Evolutionary conservation across 75 land plant genomes (phyloP).

Genomic region (Selaginella moellendorffii): DNA sequence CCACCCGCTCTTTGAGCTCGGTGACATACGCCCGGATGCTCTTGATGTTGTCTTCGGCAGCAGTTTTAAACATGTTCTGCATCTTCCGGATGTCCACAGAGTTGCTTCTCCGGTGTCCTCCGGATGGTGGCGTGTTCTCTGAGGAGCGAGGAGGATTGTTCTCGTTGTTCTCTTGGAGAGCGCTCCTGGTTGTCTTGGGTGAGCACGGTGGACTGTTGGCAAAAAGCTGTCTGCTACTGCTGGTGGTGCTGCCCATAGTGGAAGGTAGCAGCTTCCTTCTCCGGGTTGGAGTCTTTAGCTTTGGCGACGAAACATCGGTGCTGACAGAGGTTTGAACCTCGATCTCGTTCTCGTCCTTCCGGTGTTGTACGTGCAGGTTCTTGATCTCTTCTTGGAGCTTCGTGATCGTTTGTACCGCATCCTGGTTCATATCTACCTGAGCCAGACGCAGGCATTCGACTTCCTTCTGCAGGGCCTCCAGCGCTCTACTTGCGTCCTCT

Average conservation of each 20-base stretch:
- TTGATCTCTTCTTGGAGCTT: conserved; percentile 80
- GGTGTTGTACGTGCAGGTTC: conserved; percentile 20
- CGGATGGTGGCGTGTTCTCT: conserved; percentile 10
- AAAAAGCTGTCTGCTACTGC: conserved; percentile 16
- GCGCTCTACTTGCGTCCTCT: conserved; percentile 55
- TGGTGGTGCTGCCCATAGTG: conserved; percentile 12
- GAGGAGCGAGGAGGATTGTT: conserved; percentile 19
- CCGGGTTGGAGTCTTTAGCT: conserved; percentile 15
- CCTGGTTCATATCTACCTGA: conserved; percentile 52
- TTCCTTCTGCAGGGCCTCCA: conserved; percentile 76
- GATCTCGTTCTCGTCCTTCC: neutral
- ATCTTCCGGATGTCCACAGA: conserved; percentile 93
- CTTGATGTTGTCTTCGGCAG: conserved; percentile 93
- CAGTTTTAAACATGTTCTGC: conserved; percentile 95
- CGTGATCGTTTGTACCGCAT: conserved; percentile 85
- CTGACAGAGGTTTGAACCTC: neutral
- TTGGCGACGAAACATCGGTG: neutral
- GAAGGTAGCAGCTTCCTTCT: conserved; percentile 14
- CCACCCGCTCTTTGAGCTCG: conserved; percentile 96
- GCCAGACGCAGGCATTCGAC: conserved; percentile 68
- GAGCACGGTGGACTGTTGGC: conserved; percentile 20
- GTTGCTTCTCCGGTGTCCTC: conserved; percentile 50
- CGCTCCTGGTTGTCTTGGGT: conserved; percentile 10
- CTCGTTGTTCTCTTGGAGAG: conserved; percentile 20
- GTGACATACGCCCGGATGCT: conserved; percentile 91